phyloP scores from a whole-genome alignment of 148 eudicot species.

The Rhododendron williamsianum region DNA sequence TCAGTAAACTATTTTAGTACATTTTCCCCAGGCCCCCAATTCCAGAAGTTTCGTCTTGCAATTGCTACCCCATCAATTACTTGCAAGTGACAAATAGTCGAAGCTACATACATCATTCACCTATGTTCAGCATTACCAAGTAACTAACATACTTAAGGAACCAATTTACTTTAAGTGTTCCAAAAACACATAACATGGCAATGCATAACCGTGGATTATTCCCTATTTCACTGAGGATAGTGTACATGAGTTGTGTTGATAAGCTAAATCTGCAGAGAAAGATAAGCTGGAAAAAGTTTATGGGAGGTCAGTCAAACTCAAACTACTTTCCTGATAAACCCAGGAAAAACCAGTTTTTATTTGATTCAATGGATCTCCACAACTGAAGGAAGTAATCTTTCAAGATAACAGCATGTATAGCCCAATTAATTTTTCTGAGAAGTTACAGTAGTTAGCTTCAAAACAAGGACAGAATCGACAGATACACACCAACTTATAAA shows the following conservation, averaged over 20 bases:
- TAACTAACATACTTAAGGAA: neutral
- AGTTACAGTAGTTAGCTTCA: neutral
- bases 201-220: neutral
- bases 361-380: neutral
- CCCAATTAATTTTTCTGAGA: neutral
- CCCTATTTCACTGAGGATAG: neutral
- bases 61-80: neutral
- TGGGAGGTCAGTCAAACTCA: too few relatives aligned
- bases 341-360: neutral
- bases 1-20: neutral
- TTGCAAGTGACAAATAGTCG: neutral
- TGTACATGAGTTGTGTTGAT: neutral
- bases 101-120: neutral
- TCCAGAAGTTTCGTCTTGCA: neutral
- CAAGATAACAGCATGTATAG: neutral
- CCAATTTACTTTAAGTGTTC: neutral
- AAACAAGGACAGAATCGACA: neutral
- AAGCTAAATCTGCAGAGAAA: neutral
- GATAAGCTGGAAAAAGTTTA: too few relatives aligned
- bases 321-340: neutral
- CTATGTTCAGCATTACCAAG: neutral
- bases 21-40: neutral
- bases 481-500: neutral
- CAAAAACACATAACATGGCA: neutral
- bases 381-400: neutral